Base-by-base conservation (phyloP, 305 asterid genomes). In the Fraxinus ornus region DNA sequence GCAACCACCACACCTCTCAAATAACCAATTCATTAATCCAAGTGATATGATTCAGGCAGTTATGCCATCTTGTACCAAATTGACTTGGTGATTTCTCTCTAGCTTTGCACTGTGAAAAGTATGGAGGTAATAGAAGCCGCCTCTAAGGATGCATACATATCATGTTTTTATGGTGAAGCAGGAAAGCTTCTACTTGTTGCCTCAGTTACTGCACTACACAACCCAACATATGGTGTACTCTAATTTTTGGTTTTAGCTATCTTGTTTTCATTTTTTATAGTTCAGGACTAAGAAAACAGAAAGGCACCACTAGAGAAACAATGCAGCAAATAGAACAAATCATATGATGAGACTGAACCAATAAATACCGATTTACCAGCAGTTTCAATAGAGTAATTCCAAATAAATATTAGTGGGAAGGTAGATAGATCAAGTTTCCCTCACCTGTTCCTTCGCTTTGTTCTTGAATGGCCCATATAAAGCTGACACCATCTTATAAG, bases 401-500 rank as follows among this genome's bases (percentile, higher is more conserved):
- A 35, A 15, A 71, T 41, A 78, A 30, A 2, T 74, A 72, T 76
- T 7, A 55, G 12, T 36, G 33, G 39, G 62, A 68, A 60, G 75
- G 73, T 12, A 22, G 35, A 49, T 13, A 39, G 60, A 19, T 79
- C 80, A 26, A 75, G 9, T 76, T 68, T 47, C 5, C 37, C 80
- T 80, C 86, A 97, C 99, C 97, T 94, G 97, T 82, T 96, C 98
- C 84, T 90, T 94, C 39, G 95, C 93, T 88, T 93, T 94, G 90
- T 84, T 91, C 90, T 92, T 93, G 86, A 97, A 97, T 77, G 98
- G 98, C 66, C 85, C 94, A 81, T 97, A 97, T 85, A 97, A 87
- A 84, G 98, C 98, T 75, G 97, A 92, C 76, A 91, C 98, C 97
- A 97, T 88, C 88, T 97, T 93, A 74, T 93, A 97, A 22, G 98